These are phyloP conservation scores for Lactifluus subvellereus DNA, from an alignment of 768 basidiomycete genomes.

Conservation along the genomic window DNA sequence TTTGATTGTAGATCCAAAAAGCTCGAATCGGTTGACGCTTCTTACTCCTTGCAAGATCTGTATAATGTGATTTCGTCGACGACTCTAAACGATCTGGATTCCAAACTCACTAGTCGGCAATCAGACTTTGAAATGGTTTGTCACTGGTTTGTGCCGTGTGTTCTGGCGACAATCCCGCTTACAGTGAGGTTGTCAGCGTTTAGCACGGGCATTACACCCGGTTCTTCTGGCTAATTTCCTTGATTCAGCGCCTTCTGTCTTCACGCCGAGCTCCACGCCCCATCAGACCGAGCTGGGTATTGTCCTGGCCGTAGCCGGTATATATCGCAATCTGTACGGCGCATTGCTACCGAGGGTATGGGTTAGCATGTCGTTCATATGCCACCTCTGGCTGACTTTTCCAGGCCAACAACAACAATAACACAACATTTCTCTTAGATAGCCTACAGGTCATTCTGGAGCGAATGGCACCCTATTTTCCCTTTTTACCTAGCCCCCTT, in stretches of 20 bases:
- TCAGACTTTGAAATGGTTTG: constrained; percentile 13
- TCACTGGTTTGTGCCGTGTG: not conserved
- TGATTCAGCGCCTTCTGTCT: constrained; percentile 79
- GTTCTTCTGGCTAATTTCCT: constrained; percentile 79
- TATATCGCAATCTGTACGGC: constrained; percentile 57
- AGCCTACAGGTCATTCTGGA: constrained; percentile 56
- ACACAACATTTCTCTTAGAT: constrained; percentile 33
- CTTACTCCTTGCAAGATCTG: constrained; percentile 28
- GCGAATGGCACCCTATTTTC: constrained; percentile 82
- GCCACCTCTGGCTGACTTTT: not conserved
- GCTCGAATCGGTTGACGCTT: constrained; percentile 11
- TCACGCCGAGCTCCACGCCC: constrained; percentile 58
- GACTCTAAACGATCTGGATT: constrained; percentile 5
- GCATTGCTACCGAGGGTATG: constrained; percentile 42
- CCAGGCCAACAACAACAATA: constrained; percentile 24
- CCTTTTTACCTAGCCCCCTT: constrained; percentile 45
- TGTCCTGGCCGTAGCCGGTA: constrained; percentile 50
- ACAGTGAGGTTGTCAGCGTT: constrained; percentile 39
- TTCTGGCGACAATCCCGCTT: not conserved
- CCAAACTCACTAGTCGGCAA: constrained; percentile 21
- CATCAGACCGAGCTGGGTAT: constrained; percentile 56
- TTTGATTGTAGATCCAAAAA: constrained; percentile 3
- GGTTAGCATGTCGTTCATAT: constrained; percentile 17
- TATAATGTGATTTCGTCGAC: constrained; percentile 12
- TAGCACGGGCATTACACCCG: constrained; percentile 71